A percentile compares a stretch with the other conserved stretches of the same genome.
phyloP scores from a whole-genome alignment of 148 eudicot genomes.

The Amaranthus cruentus region DNA sequence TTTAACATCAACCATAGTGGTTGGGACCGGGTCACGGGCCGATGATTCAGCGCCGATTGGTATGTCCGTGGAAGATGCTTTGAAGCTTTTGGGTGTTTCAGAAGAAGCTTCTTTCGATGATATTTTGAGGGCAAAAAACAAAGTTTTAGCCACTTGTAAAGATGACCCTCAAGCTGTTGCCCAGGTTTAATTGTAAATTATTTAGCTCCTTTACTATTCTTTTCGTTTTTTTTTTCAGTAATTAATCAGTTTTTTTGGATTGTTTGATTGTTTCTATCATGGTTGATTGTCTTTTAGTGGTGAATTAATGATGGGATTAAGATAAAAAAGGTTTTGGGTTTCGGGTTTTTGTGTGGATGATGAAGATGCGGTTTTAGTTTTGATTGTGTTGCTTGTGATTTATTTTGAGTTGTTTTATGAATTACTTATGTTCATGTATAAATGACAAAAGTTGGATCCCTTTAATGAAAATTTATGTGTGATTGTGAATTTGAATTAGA shows the following conservation, averaged over 20 bases:
- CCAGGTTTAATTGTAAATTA: conserved; percentile 42
- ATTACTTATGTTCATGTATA: not conserved
- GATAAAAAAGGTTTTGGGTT: not conserved
- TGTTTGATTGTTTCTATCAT: no score
- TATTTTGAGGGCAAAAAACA: conserved; percentile 74
- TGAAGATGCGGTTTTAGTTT: not conserved
- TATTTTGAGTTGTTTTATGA: not conserved
- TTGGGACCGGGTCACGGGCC: conserved; percentile 57
- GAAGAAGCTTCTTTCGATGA: conserved; percentile 86
- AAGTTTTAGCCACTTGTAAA: conserved; percentile 51
- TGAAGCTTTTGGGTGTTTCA: conserved; percentile 75
- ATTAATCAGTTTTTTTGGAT: no score
- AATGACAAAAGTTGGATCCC: no score
- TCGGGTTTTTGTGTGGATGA: no score
- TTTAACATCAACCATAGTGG: conserved; percentile 22
- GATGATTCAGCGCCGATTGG: conserved; percentile 76
- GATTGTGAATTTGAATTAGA: not conserved
- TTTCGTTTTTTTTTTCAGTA: not conserved
- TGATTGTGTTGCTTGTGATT: not conserved
- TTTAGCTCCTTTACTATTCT: conserved; percentile 3
- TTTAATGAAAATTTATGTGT: not conserved
- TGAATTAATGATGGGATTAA: not conserved
- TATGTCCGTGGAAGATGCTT: conserved; percentile 82
- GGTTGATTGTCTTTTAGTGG: not conserved
- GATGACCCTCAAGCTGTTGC: conserved; percentile 64